Evolutionary conservation across 2,329 filamentous ascomycete genomes (phyloP).

Genomic region (Ascomycota sp.): DNA sequence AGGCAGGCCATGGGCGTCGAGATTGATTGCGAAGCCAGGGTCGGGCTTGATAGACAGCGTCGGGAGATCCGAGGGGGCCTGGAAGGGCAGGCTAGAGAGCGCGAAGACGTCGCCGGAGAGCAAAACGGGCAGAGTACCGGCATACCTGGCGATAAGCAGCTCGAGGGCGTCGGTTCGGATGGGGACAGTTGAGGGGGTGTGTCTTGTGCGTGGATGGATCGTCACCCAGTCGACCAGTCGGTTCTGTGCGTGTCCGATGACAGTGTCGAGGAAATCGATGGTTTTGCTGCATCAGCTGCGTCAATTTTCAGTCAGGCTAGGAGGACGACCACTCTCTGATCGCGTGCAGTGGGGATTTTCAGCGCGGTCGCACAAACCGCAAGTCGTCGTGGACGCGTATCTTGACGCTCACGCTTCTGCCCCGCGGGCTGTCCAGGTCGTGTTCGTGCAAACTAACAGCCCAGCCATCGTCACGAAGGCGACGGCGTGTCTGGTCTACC

Average conservation of each 20-base stretch:
- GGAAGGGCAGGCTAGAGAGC: constrained; percentile 24
- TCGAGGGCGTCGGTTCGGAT: constrained; percentile 39
- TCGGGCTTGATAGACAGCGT: background rate
- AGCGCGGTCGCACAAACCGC: constrained; percentile 12
- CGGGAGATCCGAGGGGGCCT: constrained; percentile 9
- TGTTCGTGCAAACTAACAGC: constrained; percentile 18
- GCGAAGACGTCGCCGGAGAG: constrained; percentile 50
- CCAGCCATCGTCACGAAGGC: constrained; percentile 30
- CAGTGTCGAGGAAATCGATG: constrained; percentile 38
- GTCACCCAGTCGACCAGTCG: constrained; percentile 44
- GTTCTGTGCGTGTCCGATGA: constrained; percentile 29
- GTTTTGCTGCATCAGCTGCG: constrained; percentile 18
- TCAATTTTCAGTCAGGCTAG: background rate
- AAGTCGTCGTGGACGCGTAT: constrained; percentile 46
- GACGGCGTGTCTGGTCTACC: constrained; percentile 31
- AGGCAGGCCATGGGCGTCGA: constrained; percentile 4
- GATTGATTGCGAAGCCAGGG: constrained; percentile 2
- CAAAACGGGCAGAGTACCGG: constrained; percentile 35
- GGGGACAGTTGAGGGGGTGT: constrained; percentile 36
- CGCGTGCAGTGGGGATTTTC: too few species aligned
- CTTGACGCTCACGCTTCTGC: constrained; percentile 44
- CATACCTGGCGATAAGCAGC: constrained; percentile 27
- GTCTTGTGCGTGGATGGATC: constrained; percentile 42
- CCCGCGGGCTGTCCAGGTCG: constrained; percentile 20
- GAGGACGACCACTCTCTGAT: background rate